Percentiles rank a stretch among this genome's conserved stretches.
These are phyloP conservation scores for Tilletia indica DNA, from an alignment of 1,284 basidiomycete species.

Conservation along the genomic window DNA sequence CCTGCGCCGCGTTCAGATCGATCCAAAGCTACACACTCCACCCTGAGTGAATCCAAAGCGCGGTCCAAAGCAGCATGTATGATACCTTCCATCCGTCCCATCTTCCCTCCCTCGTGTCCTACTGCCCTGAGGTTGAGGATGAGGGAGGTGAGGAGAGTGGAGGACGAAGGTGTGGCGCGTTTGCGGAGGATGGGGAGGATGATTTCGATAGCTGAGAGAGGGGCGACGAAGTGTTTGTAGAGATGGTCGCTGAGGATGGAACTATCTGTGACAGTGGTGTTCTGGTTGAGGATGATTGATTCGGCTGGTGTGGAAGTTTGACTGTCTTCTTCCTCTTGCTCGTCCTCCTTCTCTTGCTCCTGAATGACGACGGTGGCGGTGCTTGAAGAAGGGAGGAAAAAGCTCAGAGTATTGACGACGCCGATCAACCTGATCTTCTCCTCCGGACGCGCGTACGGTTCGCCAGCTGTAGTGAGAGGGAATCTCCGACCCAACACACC, in stretches of 20 bases:
- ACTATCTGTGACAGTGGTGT: conserved; percentile 16
- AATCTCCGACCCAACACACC: conserved; percentile 44
- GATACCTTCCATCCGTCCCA: background rate
- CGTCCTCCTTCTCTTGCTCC: conserved; percentile 11
- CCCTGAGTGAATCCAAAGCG: background rate
- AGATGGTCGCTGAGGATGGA: conserved; percentile 30
- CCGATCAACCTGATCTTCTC: conserved; percentile 44
- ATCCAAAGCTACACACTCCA: background rate
- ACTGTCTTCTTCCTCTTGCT: background rate
- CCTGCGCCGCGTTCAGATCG: background rate
- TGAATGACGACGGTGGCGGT: conserved; percentile 22
- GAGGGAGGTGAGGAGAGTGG: background rate
- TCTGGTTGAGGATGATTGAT: conserved; percentile 2
- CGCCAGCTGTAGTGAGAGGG: conserved; percentile 50
- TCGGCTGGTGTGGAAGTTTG: conserved; percentile 18
- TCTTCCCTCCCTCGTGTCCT: background rate
- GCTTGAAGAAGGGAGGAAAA: conserved; percentile 27
- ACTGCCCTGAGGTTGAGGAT: background rate
- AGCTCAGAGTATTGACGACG: conserved; percentile 48
- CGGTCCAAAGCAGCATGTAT: background rate
- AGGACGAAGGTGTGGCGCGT: conserved; percentile 25
- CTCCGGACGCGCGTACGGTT: conserved; percentile 52
- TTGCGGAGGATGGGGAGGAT: conserved; percentile 32
- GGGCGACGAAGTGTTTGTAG: conserved; percentile 38
- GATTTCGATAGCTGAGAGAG: conserved; percentile 37